These are phyloP conservation scores for Erucastrum elatum DNA, from an alignment of 345 rosid genomes.

Conservation along the genomic window DNA sequence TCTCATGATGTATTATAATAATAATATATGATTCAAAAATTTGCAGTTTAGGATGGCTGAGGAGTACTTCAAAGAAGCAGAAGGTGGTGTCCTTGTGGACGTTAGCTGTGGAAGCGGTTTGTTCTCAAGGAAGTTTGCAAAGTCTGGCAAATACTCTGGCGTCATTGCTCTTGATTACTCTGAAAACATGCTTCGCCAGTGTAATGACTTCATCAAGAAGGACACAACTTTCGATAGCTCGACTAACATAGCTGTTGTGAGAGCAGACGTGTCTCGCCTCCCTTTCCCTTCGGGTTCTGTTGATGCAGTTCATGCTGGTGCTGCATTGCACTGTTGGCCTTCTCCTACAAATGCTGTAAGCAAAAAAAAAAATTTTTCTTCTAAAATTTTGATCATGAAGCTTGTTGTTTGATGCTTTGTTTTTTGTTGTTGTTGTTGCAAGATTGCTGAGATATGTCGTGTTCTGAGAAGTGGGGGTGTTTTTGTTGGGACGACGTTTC, in stretches of 20 bases:
- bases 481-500: slow-evolving; percentile 89
- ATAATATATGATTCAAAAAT: not conserved
- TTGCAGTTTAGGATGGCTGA: slow-evolving; percentile 95
- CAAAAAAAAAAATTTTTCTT: not conserved
- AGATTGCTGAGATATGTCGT: slow-evolving; percentile 90
- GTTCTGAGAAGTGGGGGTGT: slow-evolving; percentile 80
- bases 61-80: slow-evolving; percentile 74
- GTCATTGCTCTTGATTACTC: slow-evolving; percentile 95
- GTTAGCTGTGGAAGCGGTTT: slow-evolving; percentile 96
- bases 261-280: too few species aligned
- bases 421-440: not conserved
- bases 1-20: not conserved
- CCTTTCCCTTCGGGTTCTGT: slow-evolving; percentile 75
- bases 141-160: slow-evolving; percentile 67
- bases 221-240: slow-evolving; percentile 48
- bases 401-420: not conserved
- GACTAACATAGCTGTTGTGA: slow-evolving; percentile 78
- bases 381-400: not conserved
- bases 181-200: slow-evolving; percentile 94
- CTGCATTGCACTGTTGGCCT: slow-evolving; percentile 96
- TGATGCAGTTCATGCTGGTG: slow-evolving; percentile 96
- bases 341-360: slow-evolving; percentile 88
- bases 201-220: slow-evolving; percentile 74
- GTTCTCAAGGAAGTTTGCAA: slow-evolving; percentile 83
- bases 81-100: too few species aligned